A percentile compares a stretch with the other conserved stretches of the same genome.
Evolutionary conservation across 2,329 filamentous ascomycete genomes (phyloP).

Genomic region (Paraphaeosphaeria sporulosa): DNA sequence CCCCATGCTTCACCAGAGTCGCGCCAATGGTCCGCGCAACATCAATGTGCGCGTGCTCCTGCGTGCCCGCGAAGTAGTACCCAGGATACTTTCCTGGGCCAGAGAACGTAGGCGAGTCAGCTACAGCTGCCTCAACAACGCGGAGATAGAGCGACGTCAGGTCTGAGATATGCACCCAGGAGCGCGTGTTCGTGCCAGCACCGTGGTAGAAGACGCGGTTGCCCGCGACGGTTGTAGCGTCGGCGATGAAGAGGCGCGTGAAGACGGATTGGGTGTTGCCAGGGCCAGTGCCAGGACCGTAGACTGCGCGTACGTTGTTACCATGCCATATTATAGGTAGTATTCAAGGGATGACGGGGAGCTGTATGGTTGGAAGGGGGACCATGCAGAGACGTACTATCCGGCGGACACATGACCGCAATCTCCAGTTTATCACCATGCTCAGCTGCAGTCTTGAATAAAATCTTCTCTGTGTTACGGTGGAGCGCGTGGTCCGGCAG

Average conservation of each 20-base stretch:
- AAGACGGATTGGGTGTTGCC: constrained; percentile 55
- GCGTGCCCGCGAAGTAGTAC: constrained; percentile 57
- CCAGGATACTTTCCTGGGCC: constrained; percentile 61
- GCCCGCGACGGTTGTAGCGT: constrained; percentile 33
- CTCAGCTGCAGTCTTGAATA: constrained; percentile 57
- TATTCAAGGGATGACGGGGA: too few relatives aligned
- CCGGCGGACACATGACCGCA: constrained; percentile 68
- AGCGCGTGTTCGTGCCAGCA: constrained; percentile 63
- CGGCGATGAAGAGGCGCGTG: constrained; percentile 50
- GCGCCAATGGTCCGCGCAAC: constrained; percentile 33
- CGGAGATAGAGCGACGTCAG: constrained; percentile 62
- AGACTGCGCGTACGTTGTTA: constrained; percentile 49
- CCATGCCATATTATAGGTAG: too few relatives aligned
- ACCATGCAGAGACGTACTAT: constrained; percentile 41
- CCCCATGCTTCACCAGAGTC: constrained; percentile 35
- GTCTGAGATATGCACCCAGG: constrained; percentile 66
- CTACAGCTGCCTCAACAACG: constrained; percentile 62
- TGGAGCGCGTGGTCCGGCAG: constrained; percentile 67
- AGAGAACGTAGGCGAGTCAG: constrained; percentile 53
- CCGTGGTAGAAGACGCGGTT: constrained; percentile 57
- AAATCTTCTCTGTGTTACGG: constrained; percentile 72
- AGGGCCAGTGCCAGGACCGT: constrained; percentile 64
- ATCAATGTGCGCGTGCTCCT: constrained; percentile 42
- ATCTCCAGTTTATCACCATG: constrained; percentile 51
- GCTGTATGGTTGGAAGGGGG: too few relatives aligned